Conservation (phyloP, 2,329 filamentous ascomycete genomes). For the Polychaeton citri region DNA sequence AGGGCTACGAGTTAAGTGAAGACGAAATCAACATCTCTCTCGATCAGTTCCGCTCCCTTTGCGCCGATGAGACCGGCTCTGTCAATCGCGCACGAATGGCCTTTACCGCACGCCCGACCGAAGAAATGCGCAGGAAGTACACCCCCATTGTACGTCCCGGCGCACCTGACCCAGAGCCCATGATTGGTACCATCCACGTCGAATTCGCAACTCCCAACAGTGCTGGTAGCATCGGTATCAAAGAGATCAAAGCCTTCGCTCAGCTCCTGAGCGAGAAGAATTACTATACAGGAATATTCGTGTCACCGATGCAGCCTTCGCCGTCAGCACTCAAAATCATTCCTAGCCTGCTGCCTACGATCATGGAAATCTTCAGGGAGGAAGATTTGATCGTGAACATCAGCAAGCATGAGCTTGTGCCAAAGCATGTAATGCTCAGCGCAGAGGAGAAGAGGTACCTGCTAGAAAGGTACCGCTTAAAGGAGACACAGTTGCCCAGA, state of each 20-base stretch:
- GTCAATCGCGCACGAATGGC: conserved; percentile 73
- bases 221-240: conserved; percentile 54
- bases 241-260: conserved; percentile 82
- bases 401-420: conserved; percentile 92
- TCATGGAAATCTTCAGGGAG: conserved; percentile 91
- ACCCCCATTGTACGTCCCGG: conserved; percentile 52
- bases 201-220: conserved; percentile 66
- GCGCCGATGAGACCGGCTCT: conserved; percentile 57
- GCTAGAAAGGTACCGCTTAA: conserved; percentile 80
- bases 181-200: conserved; percentile 81
- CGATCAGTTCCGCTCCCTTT: conserved; percentile 64
- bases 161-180: conserved; percentile 45
- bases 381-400: conserved; percentile 96
- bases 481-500: conserved; percentile 91
- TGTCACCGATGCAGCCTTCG: conserved; percentile 71
- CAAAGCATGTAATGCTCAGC: conserved; percentile 81
- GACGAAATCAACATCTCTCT: conserved; percentile 79
- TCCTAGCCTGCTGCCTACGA: conserved; percentile 59
- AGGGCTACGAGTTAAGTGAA: conserved; percentile 90
- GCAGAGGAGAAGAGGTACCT: conserved; percentile 78
- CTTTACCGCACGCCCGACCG: conserved; percentile 76
- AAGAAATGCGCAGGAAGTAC: conserved; percentile 74
- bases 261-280: conserved; percentile 66
- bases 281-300: conserved; percentile 82
- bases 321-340: conserved; percentile 80